These are phyloP conservation scores for Cucumis cinereus DNA, from an alignment of 306 rosid genomes.

Conservation along the genomic window DNA sequence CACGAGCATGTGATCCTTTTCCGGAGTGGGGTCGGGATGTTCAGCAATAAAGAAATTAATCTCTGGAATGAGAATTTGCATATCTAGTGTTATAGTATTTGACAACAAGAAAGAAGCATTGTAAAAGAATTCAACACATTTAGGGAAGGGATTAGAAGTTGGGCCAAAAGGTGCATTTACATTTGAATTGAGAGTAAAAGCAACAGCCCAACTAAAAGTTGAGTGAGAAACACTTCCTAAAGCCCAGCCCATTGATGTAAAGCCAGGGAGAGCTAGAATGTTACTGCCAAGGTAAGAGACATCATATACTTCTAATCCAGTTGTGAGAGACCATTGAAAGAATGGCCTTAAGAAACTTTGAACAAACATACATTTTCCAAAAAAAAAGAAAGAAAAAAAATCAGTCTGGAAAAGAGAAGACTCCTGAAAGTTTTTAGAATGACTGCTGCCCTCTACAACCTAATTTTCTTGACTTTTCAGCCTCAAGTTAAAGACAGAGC, in stretches of 20 bases:
- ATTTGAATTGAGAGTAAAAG: background rate
- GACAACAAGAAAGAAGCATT: background rate
- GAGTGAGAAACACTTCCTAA: background rate
- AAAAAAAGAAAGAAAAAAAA: background rate
- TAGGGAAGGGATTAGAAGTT: background rate
- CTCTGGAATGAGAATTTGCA: background rate
- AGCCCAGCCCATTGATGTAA: background rate
- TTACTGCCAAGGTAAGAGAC: background rate
- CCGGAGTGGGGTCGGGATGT: background rate
- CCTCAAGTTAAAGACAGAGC: slow-evolving; percentile 31
- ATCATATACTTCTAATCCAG: background rate
- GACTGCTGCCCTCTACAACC: slow-evolving; percentile 36
- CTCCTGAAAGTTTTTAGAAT: slow-evolving; percentile 17
- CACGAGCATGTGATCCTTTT: background rate
- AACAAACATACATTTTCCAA: background rate
- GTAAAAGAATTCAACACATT: background rate
- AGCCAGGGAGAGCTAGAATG: background rate
- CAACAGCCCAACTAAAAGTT: background rate
- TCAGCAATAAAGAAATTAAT: background rate
- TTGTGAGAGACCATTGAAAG: background rate
- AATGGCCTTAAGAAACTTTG: slow-evolving; percentile 7
- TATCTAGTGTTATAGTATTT: background rate
- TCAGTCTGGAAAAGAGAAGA: slow-evolving; percentile 5
- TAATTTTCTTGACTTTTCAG: slow-evolving; percentile 13
- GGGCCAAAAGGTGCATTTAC: background rate